Conservation (phyloP, 75 land plant genomes). For the Isoetes taiwanensis region DNA sequence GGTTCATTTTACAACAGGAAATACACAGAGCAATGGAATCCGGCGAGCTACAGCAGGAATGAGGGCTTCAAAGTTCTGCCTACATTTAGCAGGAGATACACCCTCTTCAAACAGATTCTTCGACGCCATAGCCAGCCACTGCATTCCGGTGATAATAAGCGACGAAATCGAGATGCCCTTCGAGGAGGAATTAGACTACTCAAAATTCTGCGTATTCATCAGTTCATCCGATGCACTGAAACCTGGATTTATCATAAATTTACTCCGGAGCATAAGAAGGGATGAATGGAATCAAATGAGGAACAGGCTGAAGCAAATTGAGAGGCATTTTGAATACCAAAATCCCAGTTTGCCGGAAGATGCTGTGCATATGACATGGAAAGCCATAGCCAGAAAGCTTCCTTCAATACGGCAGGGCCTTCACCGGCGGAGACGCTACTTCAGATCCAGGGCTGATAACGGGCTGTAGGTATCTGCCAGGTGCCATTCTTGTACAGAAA, state of each 20-base stretch:
- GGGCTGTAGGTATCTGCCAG: no score
- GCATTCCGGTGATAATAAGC: slow-evolving; percentile 79
- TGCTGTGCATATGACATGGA: slow-evolving; percentile 92
- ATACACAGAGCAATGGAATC: slow-evolving; percentile 39
- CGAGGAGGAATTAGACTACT: slow-evolving; percentile 72
- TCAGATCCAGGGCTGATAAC: slow-evolving; percentile 10
- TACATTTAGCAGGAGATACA: slow-evolving; percentile 86
- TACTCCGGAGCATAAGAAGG: slow-evolving; percentile 34
- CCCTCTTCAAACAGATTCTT: slow-evolving; percentile 90
- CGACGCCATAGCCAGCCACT: slow-evolving; percentile 79
- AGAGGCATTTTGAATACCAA: slow-evolving; percentile 48
- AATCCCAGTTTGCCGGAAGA: slow-evolving; percentile 57
- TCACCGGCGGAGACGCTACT: slow-evolving; percentile 40
- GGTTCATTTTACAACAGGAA: slow-evolving; percentile 71
- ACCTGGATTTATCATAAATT: slow-evolving; percentile 43
- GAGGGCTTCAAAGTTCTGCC: slow-evolving; percentile 78
- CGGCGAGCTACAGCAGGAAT: slow-evolving; percentile 53
- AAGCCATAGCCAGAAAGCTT: slow-evolving; percentile 45
- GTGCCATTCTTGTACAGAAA: no score
- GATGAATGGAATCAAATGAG: slow-evolving; percentile 73
- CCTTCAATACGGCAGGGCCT: slow-evolving; percentile 25
- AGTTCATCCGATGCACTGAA: slow-evolving; percentile 46
- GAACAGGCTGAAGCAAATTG: slow-evolving; percentile 45
- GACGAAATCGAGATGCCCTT: slow-evolving; percentile 87
- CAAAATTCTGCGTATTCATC: slow-evolving; percentile 68